Base-by-base conservation (phyloP, 2,329 filamentous ascomycete genomes). In the Huntiella bhutanensis region DNA sequence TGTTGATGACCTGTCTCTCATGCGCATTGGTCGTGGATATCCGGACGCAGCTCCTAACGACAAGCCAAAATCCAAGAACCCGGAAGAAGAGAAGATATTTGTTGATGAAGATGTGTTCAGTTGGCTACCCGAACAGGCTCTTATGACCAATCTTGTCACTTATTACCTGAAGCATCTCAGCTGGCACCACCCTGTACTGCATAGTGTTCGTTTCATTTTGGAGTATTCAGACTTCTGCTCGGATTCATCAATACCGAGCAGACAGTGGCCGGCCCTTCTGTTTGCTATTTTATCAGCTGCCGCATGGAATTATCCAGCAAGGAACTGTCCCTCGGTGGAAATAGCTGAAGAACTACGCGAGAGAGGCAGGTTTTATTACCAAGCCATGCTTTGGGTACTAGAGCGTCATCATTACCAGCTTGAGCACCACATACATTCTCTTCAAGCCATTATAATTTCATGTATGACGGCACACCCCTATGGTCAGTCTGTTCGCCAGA, bases 381-480 rank as follows among this genome's bases (percentile, higher is more conserved):
- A 39, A 6, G 34, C 42, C 7, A 49, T 49, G 48, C 28, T 49
- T 39, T 7, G 4, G 3, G 17, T 40, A 8, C 43, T 49, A 4
- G 19, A 37, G n/a, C 10, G 12, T 11, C 39, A 43, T 11, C 35
- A 49, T 28, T 49, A 49, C 15, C 46, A 32, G 10, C 8, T 39
- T 11, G 43, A 40, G 16, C 48, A 49, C 33, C 37, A 45, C n/a
- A 38, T 38, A 8, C 44, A 46, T 8, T 43, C 33, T 35, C 34
- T 49, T 11, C 48, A 49, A 40, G 48, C 43, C 8, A 49, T 49
- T 13, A 46, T 49, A 7, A 49, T 49, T 12, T 49, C 48, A 4
- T 49, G 48, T 28, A 49, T 49, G 48, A 44, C 46, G 5, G 48
- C 48, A n/a, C 48, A 49, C 16, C 48, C 48, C 12, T 35, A 46